Percentiles rank a stretch among this genome's conserved stretches.
phyloP scores from a whole-genome alignment of 208 protist species.

The Crithidia sp. region DNA sequence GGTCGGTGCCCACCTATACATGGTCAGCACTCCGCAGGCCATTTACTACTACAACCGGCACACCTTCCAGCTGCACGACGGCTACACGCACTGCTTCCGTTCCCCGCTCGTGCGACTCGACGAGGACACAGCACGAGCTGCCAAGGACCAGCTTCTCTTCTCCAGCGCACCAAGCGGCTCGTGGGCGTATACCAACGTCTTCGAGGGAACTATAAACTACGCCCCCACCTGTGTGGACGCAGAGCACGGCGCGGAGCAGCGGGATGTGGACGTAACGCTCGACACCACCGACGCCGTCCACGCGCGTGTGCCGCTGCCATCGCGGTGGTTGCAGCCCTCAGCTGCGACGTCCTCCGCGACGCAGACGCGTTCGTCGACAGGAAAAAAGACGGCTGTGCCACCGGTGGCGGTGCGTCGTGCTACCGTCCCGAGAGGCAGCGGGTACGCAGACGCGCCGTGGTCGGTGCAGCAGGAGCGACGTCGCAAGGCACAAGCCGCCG shows the following conservation, averaged over 20 bases:
- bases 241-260: constrained; percentile 21
- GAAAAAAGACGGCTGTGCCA: background rate
- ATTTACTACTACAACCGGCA: constrained; percentile 24
- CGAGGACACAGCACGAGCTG: background rate
- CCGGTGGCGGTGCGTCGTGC: no score
- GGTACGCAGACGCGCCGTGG: constrained; percentile 73
- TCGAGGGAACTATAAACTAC: constrained; percentile 19
- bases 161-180: constrained; percentile 24
- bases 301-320: constrained; percentile 53
- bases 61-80: constrained; percentile 17
- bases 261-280: constrained; percentile 2
- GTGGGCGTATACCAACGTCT: constrained; percentile 25
- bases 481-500: constrained; percentile 15
- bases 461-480: constrained; percentile 57
- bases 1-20: constrained; percentile 36
- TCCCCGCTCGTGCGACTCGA: background rate
- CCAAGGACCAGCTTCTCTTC: constrained; percentile 3
- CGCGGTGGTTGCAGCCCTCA: constrained; percentile 32
- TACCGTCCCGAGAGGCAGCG: constrained; percentile 51
- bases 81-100: constrained; percentile 8
- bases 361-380: no score
- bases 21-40: constrained; percentile 43
- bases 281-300: constrained; percentile 60
- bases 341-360: no score
- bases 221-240: constrained; percentile 18